phyloP scores from a whole-genome alignment of 306 rosid genomes.

The Lathyrus aphaca region DNA sequence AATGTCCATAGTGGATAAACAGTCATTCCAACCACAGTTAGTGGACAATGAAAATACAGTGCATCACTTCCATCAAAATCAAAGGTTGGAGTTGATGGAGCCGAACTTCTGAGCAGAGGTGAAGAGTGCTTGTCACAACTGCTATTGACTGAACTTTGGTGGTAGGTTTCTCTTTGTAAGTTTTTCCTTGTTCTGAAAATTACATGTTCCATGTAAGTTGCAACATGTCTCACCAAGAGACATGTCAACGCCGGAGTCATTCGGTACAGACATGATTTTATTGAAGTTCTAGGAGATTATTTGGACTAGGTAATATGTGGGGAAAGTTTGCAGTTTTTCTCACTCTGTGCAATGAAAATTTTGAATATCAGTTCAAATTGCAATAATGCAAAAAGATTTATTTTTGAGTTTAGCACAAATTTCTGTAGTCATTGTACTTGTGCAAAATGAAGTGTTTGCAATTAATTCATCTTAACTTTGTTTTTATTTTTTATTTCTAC shows the following conservation, averaged over 20 bases:
- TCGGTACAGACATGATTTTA: background rate
- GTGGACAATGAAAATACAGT: conserved; percentile 18
- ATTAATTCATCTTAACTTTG: background rate
- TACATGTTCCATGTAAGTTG: background rate
- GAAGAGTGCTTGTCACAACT: conserved; percentile 20
- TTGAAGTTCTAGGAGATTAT: background rate
- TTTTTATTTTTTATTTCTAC: no score
- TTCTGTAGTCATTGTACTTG: background rate
- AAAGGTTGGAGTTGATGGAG: conserved; percentile 31
- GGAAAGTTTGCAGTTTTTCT: background rate
- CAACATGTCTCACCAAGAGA: conserved; percentile 15
- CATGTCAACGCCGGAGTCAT: conserved; percentile 6
- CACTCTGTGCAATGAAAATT: conserved; percentile 2
- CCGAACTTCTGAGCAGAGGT: conserved; percentile 11
- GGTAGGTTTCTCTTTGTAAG: background rate
- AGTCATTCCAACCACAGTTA: background rate
- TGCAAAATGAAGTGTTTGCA: background rate
- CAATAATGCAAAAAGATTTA: background rate
- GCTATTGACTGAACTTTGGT: conserved; percentile 14
- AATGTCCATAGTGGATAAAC: conserved; percentile 26
- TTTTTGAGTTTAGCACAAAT: background rate
- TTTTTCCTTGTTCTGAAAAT: background rate
- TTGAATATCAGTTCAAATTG: conserved; percentile 7
- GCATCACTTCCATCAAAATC: background rate
- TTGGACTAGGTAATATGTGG: conserved; percentile 1